Evolutionary conservation across 2,329 filamentous ascomycete species (phyloP), one percentile per base, ranked within the genome.

Genomic region (Apiospora koreana): DNA sequence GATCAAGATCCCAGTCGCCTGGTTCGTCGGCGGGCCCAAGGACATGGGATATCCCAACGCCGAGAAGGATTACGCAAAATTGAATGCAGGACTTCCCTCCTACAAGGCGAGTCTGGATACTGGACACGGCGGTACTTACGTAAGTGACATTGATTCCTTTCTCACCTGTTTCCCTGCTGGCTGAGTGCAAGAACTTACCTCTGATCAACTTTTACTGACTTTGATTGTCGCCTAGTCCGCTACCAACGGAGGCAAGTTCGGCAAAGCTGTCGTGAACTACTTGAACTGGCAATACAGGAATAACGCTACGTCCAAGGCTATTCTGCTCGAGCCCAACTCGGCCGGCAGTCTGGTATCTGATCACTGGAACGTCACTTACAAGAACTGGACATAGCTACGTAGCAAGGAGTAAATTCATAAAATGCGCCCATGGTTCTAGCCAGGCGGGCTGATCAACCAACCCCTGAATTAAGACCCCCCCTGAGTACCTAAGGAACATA

Each of bases 1-100:
- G 69, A 75, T 75, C 69, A 74, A 74, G 50, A 71, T 74, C 2
- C 74, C 73, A 12, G 73, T 75, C n/a, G 73, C 72, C 14, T 75
- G 69, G 69, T 75, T 75, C 42, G 67, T 75, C 0, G 74, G 74
- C 23, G 73, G 72, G 25, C 67, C 69, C 21, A 75, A 72, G 66
- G 73, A 75, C 25, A 75, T 75, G 73, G 73, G 72, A 8, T 71
- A 72, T 43, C 73, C 72, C 12, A 74, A 74, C 54, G 74, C 72
- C 46, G 68, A 75, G 70, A 75, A 75, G 48, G 73, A 74, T 58
- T 74, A 75, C 65, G 68, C 67, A 12, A 67, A 73, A 21, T 66
- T 75, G 50, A 68, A 70, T 23, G 68, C 70, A 23, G 73, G 73
- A 1, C 69, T 75, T 2, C 71, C 74, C 9, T 73, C 71, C 16